Evolutionary conservation across 2,329 filamentous ascomycete genomes (phyloP), one percentile per base, ranked within the genome.

Genomic region (Boeremia exigua): DNA sequence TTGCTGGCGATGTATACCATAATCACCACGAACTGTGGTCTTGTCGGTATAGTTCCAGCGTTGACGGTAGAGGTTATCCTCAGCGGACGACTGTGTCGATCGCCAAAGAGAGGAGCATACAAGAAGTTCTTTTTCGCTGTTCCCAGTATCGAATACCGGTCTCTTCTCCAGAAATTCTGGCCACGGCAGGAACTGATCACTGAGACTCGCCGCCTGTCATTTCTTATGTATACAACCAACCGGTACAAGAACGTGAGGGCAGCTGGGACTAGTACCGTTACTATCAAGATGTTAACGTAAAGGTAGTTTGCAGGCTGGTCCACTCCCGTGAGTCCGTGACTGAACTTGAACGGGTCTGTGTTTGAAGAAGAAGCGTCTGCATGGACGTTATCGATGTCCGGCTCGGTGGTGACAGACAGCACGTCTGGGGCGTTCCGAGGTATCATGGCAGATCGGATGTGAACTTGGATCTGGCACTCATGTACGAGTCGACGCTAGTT

Each of bases 291-390:
- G 9, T 64, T 56, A 42, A 61, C 53, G 19, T 58, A 78, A 32
- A 78, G 66, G 53, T 71, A 79, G 65, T 81, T 81, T 11, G 67
- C 58, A 14, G 61, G 59, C 56, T 80, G 79, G 54, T 80, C 66
- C 30, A 81, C 78, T 15, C 79, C 79, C 19, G 63, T 63, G 5
- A 81, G 69, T 36, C 79, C 78, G 58, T 78, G 73, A 48, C 72
- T 70, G 48, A 66, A 75, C 17, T 60, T 62, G 54, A 71, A 69
- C 8, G 66, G 67, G 36, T 71, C 66, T 15, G 11, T 14, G 29
- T 56, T 59, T 30, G 47, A 48, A 7, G 14, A 7, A 6, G 60
- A 56, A 14, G 40, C 29, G 15, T 56, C 42, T 10, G 52, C 52
- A n/a, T 56, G 49, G 19, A 56, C 43, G 29, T 57, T 42, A 30